Base-by-base conservation (phyloP, 1,139 yeast species). In the Taiozyma sp. region DNA sequence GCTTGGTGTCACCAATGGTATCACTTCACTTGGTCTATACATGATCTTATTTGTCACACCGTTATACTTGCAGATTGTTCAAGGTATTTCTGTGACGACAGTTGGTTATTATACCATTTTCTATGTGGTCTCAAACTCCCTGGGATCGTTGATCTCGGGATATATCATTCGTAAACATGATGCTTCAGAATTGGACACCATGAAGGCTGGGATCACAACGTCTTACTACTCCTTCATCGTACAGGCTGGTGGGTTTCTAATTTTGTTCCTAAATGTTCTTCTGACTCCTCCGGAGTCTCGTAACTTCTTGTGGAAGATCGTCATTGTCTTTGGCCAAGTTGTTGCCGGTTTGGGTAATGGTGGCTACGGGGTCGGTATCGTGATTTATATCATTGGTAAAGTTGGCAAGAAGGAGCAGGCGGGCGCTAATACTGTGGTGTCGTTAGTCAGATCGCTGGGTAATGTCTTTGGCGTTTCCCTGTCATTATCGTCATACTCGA, bases 61-160 rank as follows among this genome's bases (percentile, higher is more conserved):
- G 0, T 66, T 81, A 6, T 81, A 74, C 58, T 70, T 75, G 48
- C 77, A 80, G 45, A 60, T 82, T 4, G 79, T 80, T 0, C 74
- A 80, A 64, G 72, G 72, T 41, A 66, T 79, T 16, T 59, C 76
- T 10, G 76, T 83, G 2, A 74, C 82, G 1, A 68, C 69, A 46
- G 76, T 77, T 44, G 87, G 87, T n/a, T 62, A 59, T 55, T 80
- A 55, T 71, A 78, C 56, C 66, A 73, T 67, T 70, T 80, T 67
- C 62, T 80, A 66, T 72, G 80, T 59, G 2, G 51, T 72, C 16
- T 63, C 76, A 1, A 73, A 77, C 3, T 78, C 89, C 0, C 50
- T 71, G 19, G 88, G 89, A 0, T 81, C 89, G 0, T 65, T 84
- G n/a, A 66, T 74, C 9, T 79, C 88, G 2, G 90, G 90, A 0